Conservation (phyloP, 108 stramenopile species). For the Chaetoceros tenuissimus region DNA sequence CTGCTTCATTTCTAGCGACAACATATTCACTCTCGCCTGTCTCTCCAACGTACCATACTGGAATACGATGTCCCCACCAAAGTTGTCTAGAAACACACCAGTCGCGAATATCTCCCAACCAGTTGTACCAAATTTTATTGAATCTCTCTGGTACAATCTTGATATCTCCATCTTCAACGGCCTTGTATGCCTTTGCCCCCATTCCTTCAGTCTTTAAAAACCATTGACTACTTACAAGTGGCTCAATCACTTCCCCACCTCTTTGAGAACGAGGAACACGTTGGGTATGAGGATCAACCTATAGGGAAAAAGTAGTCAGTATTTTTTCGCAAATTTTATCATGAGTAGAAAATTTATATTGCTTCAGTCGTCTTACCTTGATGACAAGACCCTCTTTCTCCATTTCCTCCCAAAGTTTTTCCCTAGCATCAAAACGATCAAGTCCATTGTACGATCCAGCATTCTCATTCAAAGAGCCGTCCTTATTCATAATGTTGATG, state of each 20-base stretch:
- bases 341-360: background rate
- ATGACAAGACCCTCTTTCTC: conserved; percentile 66
- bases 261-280: conserved; percentile 93
- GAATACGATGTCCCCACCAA: conserved; percentile 98
- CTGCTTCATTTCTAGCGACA: conserved; percentile 80
- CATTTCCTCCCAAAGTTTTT: conserved; percentile 88
- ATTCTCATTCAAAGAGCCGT: conserved; percentile 77
- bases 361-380: conserved; percentile 26
- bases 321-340: too few species aligned
- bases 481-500: conserved; percentile 96
- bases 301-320: background rate
- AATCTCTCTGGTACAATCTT: conserved; percentile 87
- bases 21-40: conserved; percentile 66
- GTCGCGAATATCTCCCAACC: conserved; percentile 90
- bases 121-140: conserved; percentile 89
- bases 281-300: conserved; percentile 74
- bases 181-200: conserved; percentile 81
- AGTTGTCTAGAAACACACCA: conserved; percentile 96
- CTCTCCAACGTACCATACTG: conserved; percentile 86
- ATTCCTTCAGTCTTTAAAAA: conserved; percentile 91
- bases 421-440: conserved; percentile 90
- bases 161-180: conserved; percentile 84
- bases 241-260: conserved; percentile 99
- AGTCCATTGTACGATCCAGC: conserved; percentile 81
- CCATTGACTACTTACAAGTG: conserved; percentile 96